Evolutionary conservation across 345 rosid genomes (phyloP), one percentile per base, ranked within the genome.

Genomic region (Lenwebbia sp.): DNA sequence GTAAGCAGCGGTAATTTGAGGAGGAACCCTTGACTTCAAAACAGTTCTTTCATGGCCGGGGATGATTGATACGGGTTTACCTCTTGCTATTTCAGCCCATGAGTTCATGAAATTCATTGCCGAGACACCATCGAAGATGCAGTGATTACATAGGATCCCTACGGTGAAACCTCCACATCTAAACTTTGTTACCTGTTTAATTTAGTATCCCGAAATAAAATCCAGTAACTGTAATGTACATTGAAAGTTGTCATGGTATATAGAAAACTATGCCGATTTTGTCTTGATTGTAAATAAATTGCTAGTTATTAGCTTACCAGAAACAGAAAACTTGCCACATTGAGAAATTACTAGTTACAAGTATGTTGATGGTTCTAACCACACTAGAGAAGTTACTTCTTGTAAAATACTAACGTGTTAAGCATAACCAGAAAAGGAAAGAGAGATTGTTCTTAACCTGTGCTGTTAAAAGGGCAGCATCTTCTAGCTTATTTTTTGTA

Each of bases 161-260:
- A 94, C 52, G 2, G 92, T 89, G 86, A 94, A 83, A 33, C 96
- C 96, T 25, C 95, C 96, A 37, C 96, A 93, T 33, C 90, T 75
- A 83, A 93, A 92, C 57, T 86, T 86, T 12, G 95, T 93, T 37
- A 92, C 86, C 78, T 93, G 94, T 50, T 23, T 15, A 12, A 33
- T 10, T 44, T 44, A 44, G 47, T 44, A 44, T 6, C 47, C 47
- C 47, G 1, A 44, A 44, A 44, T 44, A 44, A 44, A 44, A 44
- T 44, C 47, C 47, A 44, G 1, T 44, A 44, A 44, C 47, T 11
- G 51, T 6, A 49, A 49, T 11, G 13, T 49, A 49, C 51, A 49
- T 49, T 7, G 51, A 11, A 49, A 49, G 47, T 44, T 44, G 7
- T 44, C 47, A 44, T 7, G 1, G 8, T 44, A 44, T 44, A 44